A percentile compares a stretch with the other conserved stretches of the same genome.
Conservation (phyloP, 129 eudicot genomes). For the Arctium lappa region DNA sequence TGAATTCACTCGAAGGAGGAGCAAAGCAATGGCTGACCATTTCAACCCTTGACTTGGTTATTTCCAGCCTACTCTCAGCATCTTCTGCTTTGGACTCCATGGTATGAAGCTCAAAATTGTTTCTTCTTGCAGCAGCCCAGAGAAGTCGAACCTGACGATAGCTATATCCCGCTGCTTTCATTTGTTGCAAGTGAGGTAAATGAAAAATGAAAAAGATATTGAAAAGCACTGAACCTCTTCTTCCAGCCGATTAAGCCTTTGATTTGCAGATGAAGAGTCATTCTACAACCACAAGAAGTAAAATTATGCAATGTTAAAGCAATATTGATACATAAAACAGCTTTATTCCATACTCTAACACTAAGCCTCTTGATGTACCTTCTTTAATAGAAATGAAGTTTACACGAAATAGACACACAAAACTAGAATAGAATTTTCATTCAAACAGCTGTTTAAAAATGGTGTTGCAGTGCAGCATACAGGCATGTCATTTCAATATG, state of each 20-base stretch:
- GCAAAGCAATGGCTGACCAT: constrained; percentile 35
- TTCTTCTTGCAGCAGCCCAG: constrained; percentile 65
- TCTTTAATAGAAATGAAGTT: neutral
- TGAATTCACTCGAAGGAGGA: neutral
- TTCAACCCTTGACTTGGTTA: constrained; percentile 51
- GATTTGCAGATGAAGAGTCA: constrained; percentile 34
- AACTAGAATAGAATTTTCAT: neutral
- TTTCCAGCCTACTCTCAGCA: constrained; percentile 53
- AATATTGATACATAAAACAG: neutral
- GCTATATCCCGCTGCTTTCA: constrained; percentile 24
- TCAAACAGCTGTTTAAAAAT: neutral
- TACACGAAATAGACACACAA: neutral
- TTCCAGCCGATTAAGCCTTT: constrained; percentile 56
- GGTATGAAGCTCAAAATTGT: constrained; percentile 58
- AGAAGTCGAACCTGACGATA: constrained; percentile 59
- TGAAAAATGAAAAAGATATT: neutral
- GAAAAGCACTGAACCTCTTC: constrained; percentile 55
- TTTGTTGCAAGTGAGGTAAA: constrained; percentile 5
- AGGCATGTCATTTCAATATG: neutral
- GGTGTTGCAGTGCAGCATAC: neutral
- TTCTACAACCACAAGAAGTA: constrained; percentile 36
- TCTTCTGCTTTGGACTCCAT: constrained; percentile 60
- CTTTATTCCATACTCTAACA: neutral
- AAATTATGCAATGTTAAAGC: neutral
- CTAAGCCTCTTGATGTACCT: neutral